Conservation (phyloP, 116 monocot genomes). For the Trichopus zeylanicus region DNA sequence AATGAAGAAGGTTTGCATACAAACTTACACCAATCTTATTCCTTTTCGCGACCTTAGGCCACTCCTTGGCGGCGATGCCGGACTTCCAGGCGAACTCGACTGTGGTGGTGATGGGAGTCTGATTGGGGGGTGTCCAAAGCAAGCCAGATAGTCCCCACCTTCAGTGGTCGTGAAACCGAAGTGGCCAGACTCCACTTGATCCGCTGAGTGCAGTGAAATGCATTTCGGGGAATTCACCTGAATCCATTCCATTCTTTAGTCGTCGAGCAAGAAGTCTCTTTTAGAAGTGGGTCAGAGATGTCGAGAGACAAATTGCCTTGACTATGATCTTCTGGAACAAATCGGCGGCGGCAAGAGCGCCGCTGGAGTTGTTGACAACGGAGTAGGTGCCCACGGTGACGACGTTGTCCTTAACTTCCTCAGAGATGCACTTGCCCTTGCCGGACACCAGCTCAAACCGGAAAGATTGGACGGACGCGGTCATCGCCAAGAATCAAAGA, state of each 20-base stretch:
- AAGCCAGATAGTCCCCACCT: too few species aligned
- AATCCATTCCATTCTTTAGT: too few species aligned
- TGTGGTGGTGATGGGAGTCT: too few species aligned
- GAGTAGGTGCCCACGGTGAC: background rate
- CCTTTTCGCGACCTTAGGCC: constrained; percentile 80
- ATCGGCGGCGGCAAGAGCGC: background rate
- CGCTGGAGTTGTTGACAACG: background rate
- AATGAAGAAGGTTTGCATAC: background rate
- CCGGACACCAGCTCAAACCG: background rate
- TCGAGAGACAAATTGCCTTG: background rate
- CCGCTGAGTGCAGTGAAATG: too few species aligned
- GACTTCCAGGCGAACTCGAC: too few species aligned
- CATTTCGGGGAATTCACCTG: too few species aligned
- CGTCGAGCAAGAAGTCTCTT: too few species aligned
- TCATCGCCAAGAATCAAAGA: background rate
- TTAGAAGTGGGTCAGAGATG: too few species aligned
- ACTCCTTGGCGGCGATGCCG: constrained; percentile 27
- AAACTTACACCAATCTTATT: constrained; percentile 56
- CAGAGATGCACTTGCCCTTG: background rate
- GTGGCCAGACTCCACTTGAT: too few species aligned
- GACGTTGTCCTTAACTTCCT: background rate
- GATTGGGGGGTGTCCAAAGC: too few species aligned
- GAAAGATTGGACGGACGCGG: background rate
- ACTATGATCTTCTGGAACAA: background rate
- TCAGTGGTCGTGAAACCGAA: too few species aligned